A percentile compares a stretch with the other conserved stretches of the same genome.
Evolutionary conservation across 257 asterid genomes (phyloP).

Genomic region (Cynanchum wilfordii): DNA sequence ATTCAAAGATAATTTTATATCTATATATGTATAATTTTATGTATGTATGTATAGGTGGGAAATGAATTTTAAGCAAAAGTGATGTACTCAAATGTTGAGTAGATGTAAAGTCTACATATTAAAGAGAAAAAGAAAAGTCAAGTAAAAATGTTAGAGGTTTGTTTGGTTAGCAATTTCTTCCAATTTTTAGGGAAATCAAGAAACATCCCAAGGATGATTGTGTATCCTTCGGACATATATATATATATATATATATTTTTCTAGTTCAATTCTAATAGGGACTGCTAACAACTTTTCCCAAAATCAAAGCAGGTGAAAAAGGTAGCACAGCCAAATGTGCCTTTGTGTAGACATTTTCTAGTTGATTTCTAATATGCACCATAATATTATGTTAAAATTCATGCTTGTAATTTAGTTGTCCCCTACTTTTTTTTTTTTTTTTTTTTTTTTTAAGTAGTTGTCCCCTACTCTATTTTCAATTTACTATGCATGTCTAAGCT

Average conservation of each 20-base stretch:
- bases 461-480: no score
- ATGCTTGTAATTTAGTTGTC: neutral
- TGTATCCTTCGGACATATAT: neutral
- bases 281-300: neutral
- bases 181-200: neutral
- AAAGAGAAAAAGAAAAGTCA: no score
- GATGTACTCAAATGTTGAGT: no score
- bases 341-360: neutral
- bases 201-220: neutral
- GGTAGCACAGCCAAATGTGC: neutral
- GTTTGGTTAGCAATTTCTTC: neutral
- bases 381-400: neutral
- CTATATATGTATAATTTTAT: no score
- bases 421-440: no score
- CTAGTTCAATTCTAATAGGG: neutral
- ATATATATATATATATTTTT: no score
- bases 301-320: neutral
- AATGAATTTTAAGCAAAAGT: no score
- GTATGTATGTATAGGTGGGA: no score
- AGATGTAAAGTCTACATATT: no score
- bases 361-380: neutral
- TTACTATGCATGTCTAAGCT: no score
- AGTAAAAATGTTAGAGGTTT: neutral
- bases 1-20: no score
- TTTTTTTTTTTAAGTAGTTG: no score